These are phyloP conservation scores for Quercus wislizeni DNA, from an alignment of 306 rosid species.

Conservation along the genomic window DNA sequence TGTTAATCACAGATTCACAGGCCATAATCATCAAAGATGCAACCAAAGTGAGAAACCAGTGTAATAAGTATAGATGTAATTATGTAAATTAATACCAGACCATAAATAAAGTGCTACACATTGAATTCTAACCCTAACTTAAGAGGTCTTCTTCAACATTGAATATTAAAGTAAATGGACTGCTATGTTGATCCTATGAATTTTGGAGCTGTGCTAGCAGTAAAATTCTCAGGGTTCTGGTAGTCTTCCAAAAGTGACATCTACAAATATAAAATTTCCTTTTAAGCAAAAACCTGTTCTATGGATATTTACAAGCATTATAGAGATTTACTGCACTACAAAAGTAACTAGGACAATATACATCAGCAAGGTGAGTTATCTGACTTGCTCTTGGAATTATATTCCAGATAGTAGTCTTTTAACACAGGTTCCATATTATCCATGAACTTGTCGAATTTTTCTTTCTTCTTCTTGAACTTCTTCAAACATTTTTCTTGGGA, in stretches of 20 bases:
- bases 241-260: background rate
- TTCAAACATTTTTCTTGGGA: background rate
- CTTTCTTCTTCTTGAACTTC: slow-evolving; percentile 3
- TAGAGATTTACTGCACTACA: background rate
- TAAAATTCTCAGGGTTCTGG: background rate
- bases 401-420: background rate
- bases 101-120: no score
- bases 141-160: no score
- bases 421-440: background rate
- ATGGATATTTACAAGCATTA: background rate
- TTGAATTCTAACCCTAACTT: no score
- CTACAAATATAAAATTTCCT: background rate
- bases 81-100: no score
- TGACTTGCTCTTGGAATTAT: background rate
- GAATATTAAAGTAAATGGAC: background rate
- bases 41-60: no score
- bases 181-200: background rate
- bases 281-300: background rate
- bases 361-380: background rate
- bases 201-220: background rate
- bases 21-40: no score
- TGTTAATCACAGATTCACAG: no score
- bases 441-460: background rate
- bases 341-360: background rate
- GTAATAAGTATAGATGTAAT: no score